These are phyloP conservation scores for Avena eriantha DNA, from an alignment of 176 grass and related monocot species.

Conservation along the genomic window DNA sequence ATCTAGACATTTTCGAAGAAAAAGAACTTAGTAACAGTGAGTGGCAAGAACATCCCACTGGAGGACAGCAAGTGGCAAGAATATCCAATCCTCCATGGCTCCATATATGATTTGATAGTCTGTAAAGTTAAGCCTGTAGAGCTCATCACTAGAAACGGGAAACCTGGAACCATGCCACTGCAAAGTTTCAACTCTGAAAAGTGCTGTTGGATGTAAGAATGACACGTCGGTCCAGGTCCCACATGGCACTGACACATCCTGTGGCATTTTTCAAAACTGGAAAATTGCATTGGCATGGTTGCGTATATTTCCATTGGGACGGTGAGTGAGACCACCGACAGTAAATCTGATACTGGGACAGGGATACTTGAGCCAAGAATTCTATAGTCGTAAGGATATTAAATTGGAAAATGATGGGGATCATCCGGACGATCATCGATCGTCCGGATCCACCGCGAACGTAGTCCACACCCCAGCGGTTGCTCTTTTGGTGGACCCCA, in stretches of 20 bases:
- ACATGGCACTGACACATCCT: background rate
- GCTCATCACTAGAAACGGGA: background rate
- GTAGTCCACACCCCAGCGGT: too few species aligned
- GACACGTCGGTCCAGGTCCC: background rate
- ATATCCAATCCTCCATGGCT: background rate
- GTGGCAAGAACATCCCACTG: conserved; percentile 12
- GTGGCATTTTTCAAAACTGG: background rate
- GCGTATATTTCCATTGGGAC: background rate
- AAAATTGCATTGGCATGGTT: conserved; percentile 5
- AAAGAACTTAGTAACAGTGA: background rate
- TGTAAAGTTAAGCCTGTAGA: background rate
- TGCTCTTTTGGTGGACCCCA: too few species aligned
- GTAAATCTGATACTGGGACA: conserved; percentile 19
- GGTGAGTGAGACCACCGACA: background rate
- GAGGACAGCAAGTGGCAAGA: background rate
- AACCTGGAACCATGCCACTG: background rate
- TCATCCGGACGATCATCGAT: too few species aligned
- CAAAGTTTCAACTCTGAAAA: background rate
- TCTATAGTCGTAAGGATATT: conserved; percentile 11
- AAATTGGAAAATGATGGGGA: background rate
- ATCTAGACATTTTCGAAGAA: background rate
- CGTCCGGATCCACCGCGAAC: too few species aligned
- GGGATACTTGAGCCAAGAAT: background rate
- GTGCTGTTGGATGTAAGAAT: background rate
- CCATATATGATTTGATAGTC: background rate